Evolutionary conservation across 805 yeast genomes (phyloP), one percentile per base, ranked within the genome.

Genomic region (Candida tammaniensis): DNA sequence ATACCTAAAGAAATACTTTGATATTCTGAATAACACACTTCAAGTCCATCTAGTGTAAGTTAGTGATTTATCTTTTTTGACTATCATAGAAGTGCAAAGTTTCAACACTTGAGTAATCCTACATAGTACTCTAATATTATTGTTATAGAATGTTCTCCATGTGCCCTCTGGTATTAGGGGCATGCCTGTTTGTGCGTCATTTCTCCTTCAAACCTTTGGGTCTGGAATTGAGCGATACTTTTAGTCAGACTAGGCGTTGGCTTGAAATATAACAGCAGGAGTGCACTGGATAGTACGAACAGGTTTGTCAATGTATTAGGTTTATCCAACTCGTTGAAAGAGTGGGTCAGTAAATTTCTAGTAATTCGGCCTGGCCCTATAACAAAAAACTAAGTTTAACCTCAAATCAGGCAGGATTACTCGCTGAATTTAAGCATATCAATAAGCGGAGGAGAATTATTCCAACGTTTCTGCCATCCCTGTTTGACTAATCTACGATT

Each of bases 391-490:
- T 24, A 46, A 51, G 54, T 52, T 59, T 56, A 61, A 58, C 64
- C 64, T 58, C 67, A 57, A 49, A 51, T 57, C 61, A 52, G 33
- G 39, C 31, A 35, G 57, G 62, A 56, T 34, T 58, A 60, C 66
- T 64, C 66, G 64, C 67, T 60, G 67, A 61, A 59, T 64, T 60
- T 61, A 61, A 59, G 67, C 67, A 61, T 55, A 59, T 59, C 67
- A 61, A 59, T 58, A 59, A 61, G 66, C 66, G 66, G 64, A 59
- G 67, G 66, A 61, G 59, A 61, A 61, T n/a, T n/a, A n/a, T n/a
- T n/a, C n/a, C n/a, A n/a, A n/a, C n/a, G n/a, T n/a, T n/a, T n/a
- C n/a, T n/a, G n/a, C n/a, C n/a, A n/a, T n/a, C n/a, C n/a, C n/a
- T n/a, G n/a, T n/a, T n/a, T n/a, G n/a, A n/a, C n/a, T n/a, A n/a